Evolutionary conservation across 2,329 filamentous ascomycete genomes (phyloP), one percentile per base, ranked within the genome.

Genomic region (Xylariales sp.): DNA sequence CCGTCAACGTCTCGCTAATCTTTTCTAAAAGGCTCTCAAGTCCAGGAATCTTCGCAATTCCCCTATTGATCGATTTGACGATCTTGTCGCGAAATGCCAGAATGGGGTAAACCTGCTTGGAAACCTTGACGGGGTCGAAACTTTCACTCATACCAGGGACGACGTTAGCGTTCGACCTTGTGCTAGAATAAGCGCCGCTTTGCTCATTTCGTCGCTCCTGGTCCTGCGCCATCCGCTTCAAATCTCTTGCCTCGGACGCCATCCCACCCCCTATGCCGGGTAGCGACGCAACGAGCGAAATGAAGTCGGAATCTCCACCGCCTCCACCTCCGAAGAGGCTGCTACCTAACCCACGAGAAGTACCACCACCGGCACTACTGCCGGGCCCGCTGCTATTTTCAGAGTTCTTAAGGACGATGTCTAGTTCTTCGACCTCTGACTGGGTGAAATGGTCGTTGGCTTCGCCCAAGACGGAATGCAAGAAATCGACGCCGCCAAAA

Each of bases 71-170:
- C 48, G 90, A 88, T 73, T 93, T 93, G 58, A 97, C 94, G 62
- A 99, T 94, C 76, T 91, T 96, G 83, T 99, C 96, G 67, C 95
- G 89, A 84, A 98, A 99, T 68, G 93, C 87, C 0, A 99, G 86
- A 68, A 99, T 97, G 0, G 96, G 96, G 76, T 98, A 98, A 72
- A 99, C 97, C 81, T 97, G 90, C 46, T 86, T 84, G 14, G 91
- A 87, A 0, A 90, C 91, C 79, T 93, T 90, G 73, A 92, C 87
- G 0, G 92, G 91, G 75, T 97, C 94, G 67, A 97, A 93, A 75
- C 86, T 84, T 14, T 88, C 84, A 74, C 89, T 91, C 85, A 94
- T 93, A 5, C 92, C 93, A 23, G 91, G 91, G 9, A 94, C 88
- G 14, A 88, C 81, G 70, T 89, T 89, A 30, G 74, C 76, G 72